Conservation (phyloP, 2,329 filamentous ascomycete genomes). For the Cephalotrichum gorgonifer region DNA sequence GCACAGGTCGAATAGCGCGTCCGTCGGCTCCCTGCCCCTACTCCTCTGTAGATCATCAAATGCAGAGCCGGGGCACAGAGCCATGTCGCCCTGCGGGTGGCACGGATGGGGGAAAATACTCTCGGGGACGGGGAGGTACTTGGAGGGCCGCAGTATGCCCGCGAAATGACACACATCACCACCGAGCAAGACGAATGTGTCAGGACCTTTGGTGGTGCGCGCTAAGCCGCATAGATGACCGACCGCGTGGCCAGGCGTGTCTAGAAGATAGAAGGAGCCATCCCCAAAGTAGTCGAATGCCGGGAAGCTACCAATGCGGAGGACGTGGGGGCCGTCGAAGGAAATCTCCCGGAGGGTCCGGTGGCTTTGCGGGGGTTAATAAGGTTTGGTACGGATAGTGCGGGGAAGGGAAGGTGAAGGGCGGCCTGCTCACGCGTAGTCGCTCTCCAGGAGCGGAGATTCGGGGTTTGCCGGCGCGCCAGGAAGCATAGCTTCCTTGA, state of each 20-base stretch:
- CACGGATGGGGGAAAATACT: conserved; percentile 15
- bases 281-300: conserved; percentile 31
- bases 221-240: conserved; percentile 31
- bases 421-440: conserved; percentile 17
- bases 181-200: conserved; percentile 29
- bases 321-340: conserved; percentile 12
- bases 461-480: conserved; percentile 30
- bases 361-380: conserved; percentile 7
- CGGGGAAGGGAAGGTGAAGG: not conserved
- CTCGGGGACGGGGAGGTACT: conserved; percentile 20
- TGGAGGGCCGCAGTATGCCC: conserved; percentile 24
- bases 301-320: conserved; percentile 23
- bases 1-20: conserved; percentile 14
- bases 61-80: conserved; percentile 11
- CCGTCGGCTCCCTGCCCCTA: conserved; percentile 10
- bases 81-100: not conserved
- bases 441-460: conserved; percentile 20
- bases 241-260: conserved; percentile 27
- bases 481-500: conserved; percentile 32
- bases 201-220: conserved; percentile 18
- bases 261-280: conserved; percentile 28
- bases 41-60: conserved; percentile 13
- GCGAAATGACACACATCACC: conserved; percentile 30
- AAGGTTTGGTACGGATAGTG: not conserved
- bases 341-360: conserved; percentile 17